These are phyloP conservation scores for Ustilago trichophora DNA, from an alignment of 1,284 basidiomycete species.

Conservation along the genomic window DNA sequence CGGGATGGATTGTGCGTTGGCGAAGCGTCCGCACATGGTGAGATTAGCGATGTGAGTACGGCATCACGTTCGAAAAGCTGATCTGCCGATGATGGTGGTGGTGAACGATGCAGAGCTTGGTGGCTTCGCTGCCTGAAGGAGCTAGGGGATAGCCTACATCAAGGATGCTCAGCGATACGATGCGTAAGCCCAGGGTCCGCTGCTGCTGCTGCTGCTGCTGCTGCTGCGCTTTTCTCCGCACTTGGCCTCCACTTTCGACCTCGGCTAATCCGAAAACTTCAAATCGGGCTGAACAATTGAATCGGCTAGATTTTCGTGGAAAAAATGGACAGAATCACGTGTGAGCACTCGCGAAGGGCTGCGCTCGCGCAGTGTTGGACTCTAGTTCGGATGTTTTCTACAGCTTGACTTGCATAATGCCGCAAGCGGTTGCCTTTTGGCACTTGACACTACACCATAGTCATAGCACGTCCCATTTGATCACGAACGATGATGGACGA, in stretches of 20 bases:
- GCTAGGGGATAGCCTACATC: no score
- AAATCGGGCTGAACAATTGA: neutral
- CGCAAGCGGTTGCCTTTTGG: no score
- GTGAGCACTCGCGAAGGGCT: constrained; percentile 9
- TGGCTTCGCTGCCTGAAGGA: no score
- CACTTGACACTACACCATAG: no score
- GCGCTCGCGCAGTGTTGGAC: constrained; percentile 35
- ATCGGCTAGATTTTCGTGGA: constrained; percentile 9
- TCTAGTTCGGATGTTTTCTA: constrained; percentile 35
- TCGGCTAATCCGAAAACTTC: neutral
- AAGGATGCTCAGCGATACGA: no score
- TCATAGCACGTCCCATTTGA: no score
- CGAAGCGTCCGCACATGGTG: constrained; percentile 56
- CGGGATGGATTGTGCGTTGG: constrained; percentile 45
- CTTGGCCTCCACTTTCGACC: neutral
- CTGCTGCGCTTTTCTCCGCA: neutral
- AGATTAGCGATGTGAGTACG: neutral
- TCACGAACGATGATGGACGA: constrained; percentile 4
- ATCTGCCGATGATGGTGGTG: neutral
- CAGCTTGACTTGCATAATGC: no score
- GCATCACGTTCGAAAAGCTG: no score
- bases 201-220: no score
- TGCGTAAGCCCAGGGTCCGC: neutral
- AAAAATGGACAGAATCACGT: constrained; percentile 20
- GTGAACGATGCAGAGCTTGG: no score